Base-by-base conservation (phyloP, 2,329 filamentous ascomycete genomes). In the Calonectria multiphialidica region DNA sequence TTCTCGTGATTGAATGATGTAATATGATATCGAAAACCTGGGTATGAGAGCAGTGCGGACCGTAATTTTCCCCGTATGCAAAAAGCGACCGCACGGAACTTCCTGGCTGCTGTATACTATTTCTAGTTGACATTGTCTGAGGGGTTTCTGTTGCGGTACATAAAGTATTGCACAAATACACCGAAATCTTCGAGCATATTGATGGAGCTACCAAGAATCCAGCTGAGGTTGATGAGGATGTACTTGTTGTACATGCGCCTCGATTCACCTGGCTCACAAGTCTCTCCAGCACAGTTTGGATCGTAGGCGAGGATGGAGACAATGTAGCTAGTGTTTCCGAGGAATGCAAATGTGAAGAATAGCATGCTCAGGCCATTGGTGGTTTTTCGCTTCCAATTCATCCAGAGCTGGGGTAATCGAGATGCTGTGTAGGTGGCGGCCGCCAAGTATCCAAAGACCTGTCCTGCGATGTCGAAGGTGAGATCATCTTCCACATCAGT, bases 301-400 rank as follows among this genome's bases (percentile, higher is more conserved):
- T 95, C 94, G 80, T 95, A 98, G 1, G 95, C 96, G 75, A 98
- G 89, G 77, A 99, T 98, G 47, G 93, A 96, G 42, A 98, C 86
- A 25, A 98, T 96, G 80, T 97, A 98, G 0, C 96, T 98, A 75
- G 98, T 83, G 82, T 99, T 99, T 2, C 97, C 97, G 6, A 98
- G 91, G 81, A 96, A 98, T 5, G 97, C 97, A 82, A 99, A 98
- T 21, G 98, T 87, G 86, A 98, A 98, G 85, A 98, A 99, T 10
- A 98, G 89, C 85, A 98, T 92, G 76, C 94, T 96, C 23, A 99
- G 93, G 3, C 97, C 97, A 68, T 98, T 96, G 1, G 96, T 98
- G 45, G 93, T 96, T 85, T 98, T 98, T 74, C 97, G 93, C n/a
- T 94, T 91, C 86, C 95, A 98, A 84, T 98, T 99, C 67, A 98